Percentiles rank a stretch among this genome's conserved stretches.
Evolutionary conservation across 768 basidiomycete species (phyloP).

Genomic region (Lactifluus piperatus): DNA sequence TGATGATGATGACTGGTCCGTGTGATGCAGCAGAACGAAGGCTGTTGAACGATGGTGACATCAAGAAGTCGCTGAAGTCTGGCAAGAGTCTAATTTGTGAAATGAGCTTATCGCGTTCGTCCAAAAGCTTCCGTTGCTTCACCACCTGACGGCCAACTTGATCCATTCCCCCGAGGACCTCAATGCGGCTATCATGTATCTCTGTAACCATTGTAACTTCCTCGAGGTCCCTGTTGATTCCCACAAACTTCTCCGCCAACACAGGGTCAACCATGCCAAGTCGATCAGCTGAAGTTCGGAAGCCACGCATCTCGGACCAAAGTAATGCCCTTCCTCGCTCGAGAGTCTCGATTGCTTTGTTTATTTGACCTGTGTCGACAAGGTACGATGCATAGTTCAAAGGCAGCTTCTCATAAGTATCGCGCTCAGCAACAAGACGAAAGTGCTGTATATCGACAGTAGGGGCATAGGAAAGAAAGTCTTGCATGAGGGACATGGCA

Average conservation of each 20-base stretch:
- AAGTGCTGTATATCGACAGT: neutral
- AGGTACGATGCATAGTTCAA: neutral
- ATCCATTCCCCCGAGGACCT: neutral
- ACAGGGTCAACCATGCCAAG: neutral
- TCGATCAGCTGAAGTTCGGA: conserved; percentile 7
- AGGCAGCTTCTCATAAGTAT: neutral
- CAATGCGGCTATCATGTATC: neutral
- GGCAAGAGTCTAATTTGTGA: neutral
- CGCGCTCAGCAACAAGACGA: neutral
- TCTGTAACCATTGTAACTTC: neutral
- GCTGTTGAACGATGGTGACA: neutral
- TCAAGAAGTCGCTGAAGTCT: neutral
- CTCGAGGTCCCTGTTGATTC: neutral
- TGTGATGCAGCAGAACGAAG: neutral
- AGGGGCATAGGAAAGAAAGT: neutral
- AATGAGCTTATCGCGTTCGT: neutral
- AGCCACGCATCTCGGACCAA: conserved; percentile 7
- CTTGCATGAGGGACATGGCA: neutral
- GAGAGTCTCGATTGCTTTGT: conserved; percentile 2
- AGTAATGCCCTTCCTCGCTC: conserved; percentile 11
- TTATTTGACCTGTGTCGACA: neutral
- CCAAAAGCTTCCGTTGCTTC: neutral
- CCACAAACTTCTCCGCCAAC: neutral
- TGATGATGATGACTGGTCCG: conserved; percentile 7
- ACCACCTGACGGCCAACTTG: neutral